These are phyloP conservation scores for Monosiga brevicollis DNA, from an alignment of 78 protist genomes.

Conservation along the genomic window DNA sequence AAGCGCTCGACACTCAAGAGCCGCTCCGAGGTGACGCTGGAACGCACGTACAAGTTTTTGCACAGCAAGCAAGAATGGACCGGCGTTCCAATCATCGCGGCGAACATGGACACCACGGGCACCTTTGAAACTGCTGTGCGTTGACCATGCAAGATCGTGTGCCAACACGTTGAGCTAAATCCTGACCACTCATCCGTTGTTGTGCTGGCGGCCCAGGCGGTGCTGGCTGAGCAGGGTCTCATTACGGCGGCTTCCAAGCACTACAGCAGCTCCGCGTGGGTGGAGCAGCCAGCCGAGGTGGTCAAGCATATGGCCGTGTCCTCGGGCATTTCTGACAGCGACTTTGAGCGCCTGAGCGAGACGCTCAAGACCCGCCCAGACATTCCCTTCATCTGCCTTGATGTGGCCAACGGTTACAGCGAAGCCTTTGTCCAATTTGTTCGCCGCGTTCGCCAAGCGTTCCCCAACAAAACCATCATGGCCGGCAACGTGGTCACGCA, in stretches of 20 bases:
- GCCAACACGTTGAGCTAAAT: background rate
- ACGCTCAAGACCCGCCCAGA: background rate
- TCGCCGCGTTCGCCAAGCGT: slow-evolving; percentile 17
- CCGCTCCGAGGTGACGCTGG: background rate
- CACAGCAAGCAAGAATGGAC: background rate
- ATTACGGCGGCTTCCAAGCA: background rate
- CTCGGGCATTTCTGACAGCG: too few species aligned
- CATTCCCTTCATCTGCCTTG: slow-evolving; percentile 15
- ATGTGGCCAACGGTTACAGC: slow-evolving; percentile 60
- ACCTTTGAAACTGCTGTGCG: background rate
- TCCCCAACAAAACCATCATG: slow-evolving; percentile 40
- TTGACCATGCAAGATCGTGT: background rate
- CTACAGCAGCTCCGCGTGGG: background rate
- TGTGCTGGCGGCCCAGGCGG: background rate
- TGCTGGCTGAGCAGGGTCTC: background rate
- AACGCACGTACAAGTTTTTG: background rate
- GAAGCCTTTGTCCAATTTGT: slow-evolving; percentile 39
- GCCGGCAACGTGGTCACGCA: slow-evolving; percentile 66
- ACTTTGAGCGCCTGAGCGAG: too few species aligned
- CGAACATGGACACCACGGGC: background rate
- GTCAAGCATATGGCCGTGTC: too few species aligned
- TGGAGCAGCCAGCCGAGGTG: background rate
- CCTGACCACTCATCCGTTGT: background rate
- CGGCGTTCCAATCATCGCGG: background rate
- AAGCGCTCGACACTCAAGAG: background rate